Evolutionary conservation across 2,329 filamentous ascomycete species (phyloP).

Genomic region (Ilyonectria destructans): DNA sequence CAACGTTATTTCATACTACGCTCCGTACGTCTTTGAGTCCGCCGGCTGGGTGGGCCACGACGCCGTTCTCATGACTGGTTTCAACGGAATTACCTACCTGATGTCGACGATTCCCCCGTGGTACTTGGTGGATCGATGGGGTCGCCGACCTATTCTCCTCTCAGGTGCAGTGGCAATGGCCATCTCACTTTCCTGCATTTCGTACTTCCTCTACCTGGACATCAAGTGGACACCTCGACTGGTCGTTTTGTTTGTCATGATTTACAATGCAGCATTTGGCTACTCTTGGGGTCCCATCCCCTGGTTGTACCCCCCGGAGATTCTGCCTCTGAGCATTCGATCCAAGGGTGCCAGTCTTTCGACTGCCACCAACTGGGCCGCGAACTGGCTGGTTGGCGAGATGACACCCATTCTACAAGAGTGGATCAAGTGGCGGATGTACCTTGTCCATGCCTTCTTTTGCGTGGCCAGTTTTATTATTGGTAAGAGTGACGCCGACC

Average conservation of each 20-base stretch:
- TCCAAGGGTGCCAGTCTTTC: constrained; percentile 98
- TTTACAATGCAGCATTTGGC: constrained; percentile 98
- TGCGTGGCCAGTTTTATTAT: constrained; percentile 96
- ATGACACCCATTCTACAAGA: constrained; percentile 95
- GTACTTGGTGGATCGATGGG: constrained; percentile 96
- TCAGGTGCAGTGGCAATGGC: constrained; percentile 93
- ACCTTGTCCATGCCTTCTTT: constrained; percentile 96
- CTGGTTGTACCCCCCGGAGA: constrained; percentile 99
- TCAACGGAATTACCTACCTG: constrained; percentile 93
- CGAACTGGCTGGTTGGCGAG: constrained; percentile 97
- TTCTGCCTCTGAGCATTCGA: constrained; percentile 94
- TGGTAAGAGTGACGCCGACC: constrained; percentile 75
- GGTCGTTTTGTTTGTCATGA: constrained; percentile 96
- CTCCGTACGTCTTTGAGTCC: constrained; percentile 95
- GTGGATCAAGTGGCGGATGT: constrained; percentile 93
- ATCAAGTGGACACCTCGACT: constrained; percentile 83
- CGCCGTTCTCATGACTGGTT: constrained; percentile 96
- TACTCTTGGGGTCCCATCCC: constrained; percentile 97
- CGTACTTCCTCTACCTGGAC: constrained; percentile 95
- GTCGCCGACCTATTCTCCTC: constrained; percentile 89
- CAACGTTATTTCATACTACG: constrained; percentile 99
- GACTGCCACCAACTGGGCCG: constrained; percentile 97
- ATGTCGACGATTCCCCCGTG: constrained; percentile 94
- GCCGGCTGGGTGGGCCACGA: constrained; percentile 95
- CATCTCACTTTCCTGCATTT: constrained; percentile 88